phyloP scores from a whole-genome alignment of 805 yeast species.

The Saccharomycopsis fibuligera region DNA sequence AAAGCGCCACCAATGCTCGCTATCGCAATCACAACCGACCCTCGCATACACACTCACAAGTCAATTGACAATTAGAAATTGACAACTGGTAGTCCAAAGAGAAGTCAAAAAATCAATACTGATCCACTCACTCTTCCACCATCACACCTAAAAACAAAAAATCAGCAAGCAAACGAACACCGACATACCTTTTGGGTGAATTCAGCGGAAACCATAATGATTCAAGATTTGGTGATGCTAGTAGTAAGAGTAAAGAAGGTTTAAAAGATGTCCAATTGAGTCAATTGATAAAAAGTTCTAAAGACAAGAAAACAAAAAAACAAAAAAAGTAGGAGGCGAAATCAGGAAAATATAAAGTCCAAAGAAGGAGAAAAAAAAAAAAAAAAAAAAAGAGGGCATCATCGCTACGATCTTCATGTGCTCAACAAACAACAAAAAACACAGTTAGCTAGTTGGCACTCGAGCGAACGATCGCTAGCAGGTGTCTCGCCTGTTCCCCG shows the following conservation, averaged over 20 bases:
- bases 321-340: too few relatives aligned
- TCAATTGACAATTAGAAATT: too few relatives aligned
- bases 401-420: too few relatives aligned
- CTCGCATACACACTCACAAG: neutral
- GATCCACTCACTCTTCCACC: neutral
- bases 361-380: too few relatives aligned
- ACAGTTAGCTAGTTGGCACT: too few relatives aligned
- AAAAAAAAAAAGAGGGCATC: too few relatives aligned
- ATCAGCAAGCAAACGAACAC: neutral
- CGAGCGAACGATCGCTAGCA: too few relatives aligned
- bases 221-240: neutral
- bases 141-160: neutral
- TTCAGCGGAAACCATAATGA: constrained; percentile 18
- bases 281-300: neutral
- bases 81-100: neutral
- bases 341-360: neutral
- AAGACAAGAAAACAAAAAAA: too few relatives aligned
- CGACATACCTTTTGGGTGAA: constrained; percentile 15
- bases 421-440: too few relatives aligned
- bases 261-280: neutral
- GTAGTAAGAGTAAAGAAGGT: neutral
- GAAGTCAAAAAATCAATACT: neutral
- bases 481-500: too few relatives aligned
- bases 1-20: neutral
- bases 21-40: neutral